Percentiles rank a stretch among this genome's conserved stretches.
These are phyloP conservation scores for Candida anutae DNA, from an alignment of 1,139 yeast genomes.

Conservation along the genomic window DNA sequence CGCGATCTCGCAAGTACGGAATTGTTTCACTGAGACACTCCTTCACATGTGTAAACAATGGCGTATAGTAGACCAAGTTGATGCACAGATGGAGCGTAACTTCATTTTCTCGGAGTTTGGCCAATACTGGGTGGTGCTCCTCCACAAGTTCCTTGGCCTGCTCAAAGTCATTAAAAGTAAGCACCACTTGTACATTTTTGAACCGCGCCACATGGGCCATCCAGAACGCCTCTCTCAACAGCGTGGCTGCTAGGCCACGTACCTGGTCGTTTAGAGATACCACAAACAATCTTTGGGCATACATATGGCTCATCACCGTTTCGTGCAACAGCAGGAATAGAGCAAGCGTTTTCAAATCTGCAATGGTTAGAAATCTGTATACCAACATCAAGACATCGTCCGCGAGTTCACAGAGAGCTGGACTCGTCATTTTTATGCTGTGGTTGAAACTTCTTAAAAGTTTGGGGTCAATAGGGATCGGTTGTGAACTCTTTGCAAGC, in stretches of 20 bases:
- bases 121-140: conserved; percentile 1
- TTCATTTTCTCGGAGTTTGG: too few relatives aligned
- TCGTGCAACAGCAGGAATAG: neutral
- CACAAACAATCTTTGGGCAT: neutral
- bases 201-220: neutral
- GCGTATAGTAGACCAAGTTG: too few relatives aligned
- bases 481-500: too few relatives aligned
- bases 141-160: neutral
- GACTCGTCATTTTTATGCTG: too few relatives aligned
- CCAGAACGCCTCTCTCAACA: neutral
- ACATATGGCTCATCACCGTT: neutral
- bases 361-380: neutral
- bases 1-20: too few relatives aligned
- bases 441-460: too few relatives aligned
- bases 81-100: too few relatives aligned
- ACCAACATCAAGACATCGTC: neutral
- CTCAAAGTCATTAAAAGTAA: neutral
- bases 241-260: neutral
- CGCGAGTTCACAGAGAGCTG: too few relatives aligned
- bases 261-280: neutral
- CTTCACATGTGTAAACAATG: too few relatives aligned
- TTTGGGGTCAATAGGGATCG: too few relatives aligned
- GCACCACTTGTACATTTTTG: neutral
- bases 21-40: too few relatives aligned
- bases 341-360: neutral